These are phyloP conservation scores for Spirogloea muscicola DNA, from an alignment of 139 green algal genomes.

Conservation along the genomic window DNA sequence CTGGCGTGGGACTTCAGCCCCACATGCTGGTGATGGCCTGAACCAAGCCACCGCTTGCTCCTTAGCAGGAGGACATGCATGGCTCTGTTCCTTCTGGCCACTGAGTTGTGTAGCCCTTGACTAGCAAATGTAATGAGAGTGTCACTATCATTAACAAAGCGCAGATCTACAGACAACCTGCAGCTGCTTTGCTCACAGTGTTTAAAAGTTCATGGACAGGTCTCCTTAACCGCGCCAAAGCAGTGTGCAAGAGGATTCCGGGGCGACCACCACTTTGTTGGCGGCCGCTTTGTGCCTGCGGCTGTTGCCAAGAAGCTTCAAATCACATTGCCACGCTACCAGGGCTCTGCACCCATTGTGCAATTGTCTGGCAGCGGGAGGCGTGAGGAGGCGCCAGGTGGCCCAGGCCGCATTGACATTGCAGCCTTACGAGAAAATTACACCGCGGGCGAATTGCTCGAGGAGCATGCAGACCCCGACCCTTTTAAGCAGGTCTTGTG, in stretches of 20 bases:
- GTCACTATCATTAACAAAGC: no score
- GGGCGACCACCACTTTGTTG: conserved; percentile 87
- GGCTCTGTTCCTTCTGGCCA: no score
- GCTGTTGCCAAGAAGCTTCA: conserved; percentile 51
- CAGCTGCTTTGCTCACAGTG: no score
- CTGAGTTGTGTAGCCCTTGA: no score
- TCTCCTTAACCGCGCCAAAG: conserved; percentile 93
- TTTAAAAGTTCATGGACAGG: conserved; percentile 16
- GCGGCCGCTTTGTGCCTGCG: conserved; percentile 87
- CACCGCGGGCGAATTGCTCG: conserved; percentile 47
- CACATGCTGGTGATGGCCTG: conserved; percentile 89
- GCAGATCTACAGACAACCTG: no score
- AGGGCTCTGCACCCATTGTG: conserved; percentile 35
- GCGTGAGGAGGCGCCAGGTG: background rate
- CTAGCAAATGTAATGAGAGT: no score
- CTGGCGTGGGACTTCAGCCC: conserved; percentile 57
- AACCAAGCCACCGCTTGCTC: no score
- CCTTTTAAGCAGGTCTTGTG: conserved; percentile 73
- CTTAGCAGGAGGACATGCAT: no score
- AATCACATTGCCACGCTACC: conserved; percentile 71
- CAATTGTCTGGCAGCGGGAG: background rate
- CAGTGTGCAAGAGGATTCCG: conserved; percentile 66
- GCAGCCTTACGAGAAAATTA: conserved; percentile 72
- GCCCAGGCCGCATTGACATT: conserved; percentile 39
- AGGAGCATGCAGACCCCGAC: conserved; percentile 52